Evolutionary conservation across 2,329 filamentous ascomycete species (phyloP), one percentile per base, ranked within the genome.

Genomic region (Pseudogymnoascus sp.): DNA sequence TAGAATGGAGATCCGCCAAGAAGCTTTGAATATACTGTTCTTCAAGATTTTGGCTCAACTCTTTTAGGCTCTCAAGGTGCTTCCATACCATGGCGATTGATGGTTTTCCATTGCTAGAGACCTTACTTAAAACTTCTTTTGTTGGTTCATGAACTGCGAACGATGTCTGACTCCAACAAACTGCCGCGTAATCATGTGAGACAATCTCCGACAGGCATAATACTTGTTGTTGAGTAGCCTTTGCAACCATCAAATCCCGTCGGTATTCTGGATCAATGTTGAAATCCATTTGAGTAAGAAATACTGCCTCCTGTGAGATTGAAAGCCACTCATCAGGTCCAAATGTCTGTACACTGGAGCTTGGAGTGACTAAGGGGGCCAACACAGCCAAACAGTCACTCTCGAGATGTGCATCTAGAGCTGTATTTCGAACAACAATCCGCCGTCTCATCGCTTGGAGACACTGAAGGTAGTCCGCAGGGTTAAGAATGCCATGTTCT

Each of bases 391-490:
- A n/a, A 15, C 21, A 34, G 33, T 67, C 65, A 5, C 23, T 3
- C 7, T 12, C 13, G 12, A 63, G 61, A 21, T 59, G n/a, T 9
- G 15, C 21, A 48, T 65, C 63, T 10, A 19, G 58, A 5, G 15
- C 10, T 10, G 3, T 9, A n/a, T 57, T 38, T 28, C 26, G 18
- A n/a, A 33, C 15, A 9, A 12, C 28, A 3, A 63, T 52, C 30
- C 64, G 62, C 5, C n/a, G 26, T 1, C 9, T 38, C 23, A 67
- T 28, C 3, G 45, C 57, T 56, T 59, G 39, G 8, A 69, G 62
- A 41, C 67, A 69, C 48, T 63, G 34, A n/a, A 63, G 23, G 21
- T 67, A 68, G 33, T 68, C 64, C 2, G n/a, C 4, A 4, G 59
- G 9, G 15, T 61, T 37, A 15, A 63, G 28, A n/a, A 57, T 26